Base-by-base conservation (phyloP, 345 rosid genomes). In the Bruguiera parviflora region DNA sequence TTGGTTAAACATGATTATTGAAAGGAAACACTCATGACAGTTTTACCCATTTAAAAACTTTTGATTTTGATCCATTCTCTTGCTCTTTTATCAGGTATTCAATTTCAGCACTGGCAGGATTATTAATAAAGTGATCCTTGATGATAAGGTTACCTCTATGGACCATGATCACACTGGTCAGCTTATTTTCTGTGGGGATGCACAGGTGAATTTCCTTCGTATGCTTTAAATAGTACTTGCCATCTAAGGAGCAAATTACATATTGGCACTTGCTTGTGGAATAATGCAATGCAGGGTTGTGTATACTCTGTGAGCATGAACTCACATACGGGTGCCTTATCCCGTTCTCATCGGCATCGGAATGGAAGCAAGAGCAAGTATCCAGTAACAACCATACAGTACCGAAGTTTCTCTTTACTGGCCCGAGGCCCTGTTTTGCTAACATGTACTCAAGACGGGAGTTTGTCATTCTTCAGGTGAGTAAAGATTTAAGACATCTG, bases 151-250 rank as follows among this genome's bases (percentile, higher is more conserved):
- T 64, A 91, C 97, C 53, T 70, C 99, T n/a, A 87, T 91, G 97
- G 99, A 95, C 78, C 96, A 95, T 71, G 99, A 95, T 76, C 99
- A 95, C 80, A 85, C 99, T 53, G 97, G 99, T 82, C 95, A 89
- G 31, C 86, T 89, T 39, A 80, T 95, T 71, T 95, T 95, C 84
- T 91, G 99, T 65, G 96, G 99, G 39, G 99, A 95, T 84, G 90
- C 81, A 25, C 90, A 84, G 88, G 99, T 87, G 61, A 71, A 13
- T 52, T 46, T 71, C 67, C 69, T 55, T n/a, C 65, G 11, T 56
- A 61, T 33, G 27, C 33, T 59, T 61, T 31, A 56, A 27, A 28
- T 55, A 21, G 15, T 53, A 29, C 27, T n/a, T 58, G 18, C 27
- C 56, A n/a, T 46, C 31, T 61, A 46, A 67, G 64, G 29, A 65